phyloP scores from a whole-genome alignment of 306 rosid species.

The Hippophae tibetana region DNA sequence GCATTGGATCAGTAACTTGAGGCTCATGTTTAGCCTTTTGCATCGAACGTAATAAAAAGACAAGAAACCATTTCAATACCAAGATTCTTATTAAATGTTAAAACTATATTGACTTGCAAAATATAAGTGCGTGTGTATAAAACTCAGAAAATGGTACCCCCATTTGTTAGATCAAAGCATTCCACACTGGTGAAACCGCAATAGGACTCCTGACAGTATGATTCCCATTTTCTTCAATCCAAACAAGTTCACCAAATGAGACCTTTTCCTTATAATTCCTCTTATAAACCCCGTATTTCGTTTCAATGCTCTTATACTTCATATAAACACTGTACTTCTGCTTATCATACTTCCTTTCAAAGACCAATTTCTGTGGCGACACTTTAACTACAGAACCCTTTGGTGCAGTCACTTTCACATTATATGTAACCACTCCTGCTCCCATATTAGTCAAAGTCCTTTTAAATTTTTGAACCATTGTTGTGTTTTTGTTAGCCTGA shows the following conservation, averaged over 20 bases:
- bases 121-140: background rate
- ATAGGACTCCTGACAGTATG: conserved; percentile 11
- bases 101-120: too few species aligned
- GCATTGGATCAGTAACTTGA: too few species aligned
- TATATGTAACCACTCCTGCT: conserved; percentile 22
- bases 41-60: too few species aligned
- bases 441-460: conserved; percentile 37
- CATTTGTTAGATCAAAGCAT: background rate
- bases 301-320: background rate
- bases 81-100: too few species aligned
- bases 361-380: conserved; percentile 18
- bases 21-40: too few species aligned
- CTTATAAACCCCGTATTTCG: background rate
- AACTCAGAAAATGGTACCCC: background rate
- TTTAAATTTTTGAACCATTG: conserved; percentile 6
- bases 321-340: conserved; percentile 19
- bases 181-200: conserved; percentile 3
- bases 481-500: background rate
- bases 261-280: background rate
- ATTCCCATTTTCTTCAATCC: conserved; percentile 8
- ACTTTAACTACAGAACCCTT: conserved; percentile 18
- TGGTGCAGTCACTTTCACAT: conserved; percentile 26
- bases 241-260: conserved; percentile 3
- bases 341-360: conserved; percentile 25
- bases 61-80: too few species aligned